A percentile compares a stretch with the other conserved stretches of the same genome.
phyloP scores from a whole-genome alignment of 352 stramenopile genomes.

The Paralagenidium karlingii region DNA sequence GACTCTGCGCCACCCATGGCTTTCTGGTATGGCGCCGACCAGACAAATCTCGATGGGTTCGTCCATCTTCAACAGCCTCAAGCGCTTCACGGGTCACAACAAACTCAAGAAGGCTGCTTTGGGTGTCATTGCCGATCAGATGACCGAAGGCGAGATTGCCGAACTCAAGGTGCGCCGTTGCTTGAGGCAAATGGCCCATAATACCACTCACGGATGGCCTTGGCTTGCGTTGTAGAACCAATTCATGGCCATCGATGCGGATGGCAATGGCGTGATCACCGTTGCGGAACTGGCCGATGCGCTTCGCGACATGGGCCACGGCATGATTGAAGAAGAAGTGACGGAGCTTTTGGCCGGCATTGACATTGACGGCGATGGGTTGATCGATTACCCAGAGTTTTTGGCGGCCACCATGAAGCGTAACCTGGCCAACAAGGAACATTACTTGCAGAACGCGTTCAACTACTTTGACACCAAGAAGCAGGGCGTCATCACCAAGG shows the following conservation, averaged over 20 bases:
- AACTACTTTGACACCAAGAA: slow-evolving; percentile 87
- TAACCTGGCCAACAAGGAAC: slow-evolving; percentile 74
- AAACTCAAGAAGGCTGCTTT: slow-evolving; percentile 84
- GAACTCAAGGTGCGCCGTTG: slow-evolving; percentile 81
- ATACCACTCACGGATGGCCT: not conserved
- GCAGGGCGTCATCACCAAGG: slow-evolving; percentile 76
- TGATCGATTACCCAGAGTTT: slow-evolving; percentile 86
- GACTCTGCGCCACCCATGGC: slow-evolving; percentile 70
- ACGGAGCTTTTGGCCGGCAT: slow-evolving; percentile 80
- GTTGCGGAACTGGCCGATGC: slow-evolving; percentile 77
- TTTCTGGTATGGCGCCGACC: slow-evolving; percentile 63
- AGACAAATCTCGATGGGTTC: slow-evolving; percentile 68
- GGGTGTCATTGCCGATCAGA: slow-evolving; percentile 76
- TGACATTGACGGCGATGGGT: slow-evolving; percentile 82
- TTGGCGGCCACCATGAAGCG: slow-evolving; percentile 87
- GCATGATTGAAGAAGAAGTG: slow-evolving; percentile 84
- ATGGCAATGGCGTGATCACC: slow-evolving; percentile 84
- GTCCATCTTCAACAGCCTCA: slow-evolving; percentile 77
- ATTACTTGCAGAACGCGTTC: slow-evolving; percentile 83
- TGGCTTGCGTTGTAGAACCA: slow-evolving; percentile 13
- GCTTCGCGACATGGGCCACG: slow-evolving; percentile 66
- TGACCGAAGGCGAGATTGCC: slow-evolving; percentile 70
- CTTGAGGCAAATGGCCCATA: no score
- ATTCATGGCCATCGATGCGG: slow-evolving; percentile 78
- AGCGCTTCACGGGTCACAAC: slow-evolving; percentile 82